These are phyloP conservation scores for Litsea cubeba DNA, from an alignment of 164 flowering plant species.

Conservation along the genomic window DNA sequence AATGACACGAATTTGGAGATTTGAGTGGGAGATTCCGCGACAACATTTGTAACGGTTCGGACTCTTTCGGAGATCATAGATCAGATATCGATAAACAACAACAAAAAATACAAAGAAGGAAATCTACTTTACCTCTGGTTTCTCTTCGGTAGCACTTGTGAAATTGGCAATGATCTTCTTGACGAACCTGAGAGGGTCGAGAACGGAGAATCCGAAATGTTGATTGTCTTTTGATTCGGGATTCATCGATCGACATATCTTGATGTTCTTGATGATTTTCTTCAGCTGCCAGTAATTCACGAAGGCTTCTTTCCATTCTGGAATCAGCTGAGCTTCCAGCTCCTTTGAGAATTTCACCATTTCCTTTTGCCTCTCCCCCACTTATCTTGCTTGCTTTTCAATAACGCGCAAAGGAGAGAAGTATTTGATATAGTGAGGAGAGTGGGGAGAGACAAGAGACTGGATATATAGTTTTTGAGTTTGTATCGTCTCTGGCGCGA, in stretches of 20 bases:
- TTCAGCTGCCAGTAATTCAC: conserved; percentile 85
- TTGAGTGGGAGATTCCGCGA: no score
- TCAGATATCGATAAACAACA: not conserved
- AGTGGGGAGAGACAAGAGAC: not conserved
- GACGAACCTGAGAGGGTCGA: conserved; percentile 47
- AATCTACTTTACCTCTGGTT: not conserved
- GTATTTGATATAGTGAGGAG: not conserved
- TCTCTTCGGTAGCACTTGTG: not conserved
- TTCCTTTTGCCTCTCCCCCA: conserved; percentile 3
- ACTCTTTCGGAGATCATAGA: no score
- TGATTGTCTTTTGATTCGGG: conserved; percentile 16
- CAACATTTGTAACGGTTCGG: no score
- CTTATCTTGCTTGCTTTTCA: not conserved
- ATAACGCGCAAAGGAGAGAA: not conserved
- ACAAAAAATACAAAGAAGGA: not conserved
- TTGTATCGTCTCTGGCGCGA: no score
- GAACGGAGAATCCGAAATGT: conserved; percentile 30
- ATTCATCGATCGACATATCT: conserved; percentile 28
- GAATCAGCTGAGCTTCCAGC: conserved; percentile 91
- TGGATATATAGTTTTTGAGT: not conserved
- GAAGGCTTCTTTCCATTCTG: conserved; percentile 89
- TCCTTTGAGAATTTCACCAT: conserved; percentile 98
- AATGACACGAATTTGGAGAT: no score
- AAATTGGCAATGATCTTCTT: conserved; percentile 16
- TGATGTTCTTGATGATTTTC: conserved; percentile 69